Percentiles rank a stretch among this genome's conserved stretches.
Conservation (phyloP, 2,329 filamentous ascomycete species). For the Talaromyces sp. region DNA sequence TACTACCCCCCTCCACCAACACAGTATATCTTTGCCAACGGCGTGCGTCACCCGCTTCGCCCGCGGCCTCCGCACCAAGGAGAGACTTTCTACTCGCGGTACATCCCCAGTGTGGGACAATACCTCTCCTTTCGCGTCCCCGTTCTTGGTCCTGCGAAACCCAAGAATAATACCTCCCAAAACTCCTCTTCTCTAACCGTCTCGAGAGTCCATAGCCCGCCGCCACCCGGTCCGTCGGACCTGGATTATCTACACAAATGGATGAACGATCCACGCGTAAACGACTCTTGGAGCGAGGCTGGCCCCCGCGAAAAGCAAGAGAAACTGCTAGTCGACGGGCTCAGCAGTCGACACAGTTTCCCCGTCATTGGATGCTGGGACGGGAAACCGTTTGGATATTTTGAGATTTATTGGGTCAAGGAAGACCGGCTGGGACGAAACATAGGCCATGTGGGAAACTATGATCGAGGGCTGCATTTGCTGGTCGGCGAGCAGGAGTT, state of each 20-base stretch:
- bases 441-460: conserved; percentile 65
- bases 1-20: conserved; percentile 82
- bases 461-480: conserved; percentile 82
- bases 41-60: conserved; percentile 76
- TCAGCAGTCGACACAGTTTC: conserved; percentile 71
- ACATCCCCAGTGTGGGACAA: conserved; percentile 72
- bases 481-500: conserved; percentile 91
- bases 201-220: conserved; percentile 20
- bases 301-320: conserved; percentile 54
- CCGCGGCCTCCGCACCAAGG: conserved; percentile 86
- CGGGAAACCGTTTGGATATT: conserved; percentile 91
- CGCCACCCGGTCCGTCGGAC: conserved; percentile 45
- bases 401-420: conserved; percentile 98
- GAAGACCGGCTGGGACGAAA: conserved; percentile 74
- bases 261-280: conserved; percentile 82
- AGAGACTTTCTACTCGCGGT: conserved; percentile 86
- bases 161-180: conserved; percentile 22
- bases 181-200: conserved; percentile 33
- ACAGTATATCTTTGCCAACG: conserved; percentile 73
- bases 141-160: conserved; percentile 52
- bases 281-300: conserved; percentile 74
- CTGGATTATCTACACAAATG: conserved; percentile 71
- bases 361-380: conserved; percentile 93
- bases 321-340: conserved; percentile 61
- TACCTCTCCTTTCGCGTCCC: conserved; percentile 88